phyloP scores from a whole-genome alignment of 2,329 filamentous ascomycete genomes.

The Ceratocystis cubensis region DNA sequence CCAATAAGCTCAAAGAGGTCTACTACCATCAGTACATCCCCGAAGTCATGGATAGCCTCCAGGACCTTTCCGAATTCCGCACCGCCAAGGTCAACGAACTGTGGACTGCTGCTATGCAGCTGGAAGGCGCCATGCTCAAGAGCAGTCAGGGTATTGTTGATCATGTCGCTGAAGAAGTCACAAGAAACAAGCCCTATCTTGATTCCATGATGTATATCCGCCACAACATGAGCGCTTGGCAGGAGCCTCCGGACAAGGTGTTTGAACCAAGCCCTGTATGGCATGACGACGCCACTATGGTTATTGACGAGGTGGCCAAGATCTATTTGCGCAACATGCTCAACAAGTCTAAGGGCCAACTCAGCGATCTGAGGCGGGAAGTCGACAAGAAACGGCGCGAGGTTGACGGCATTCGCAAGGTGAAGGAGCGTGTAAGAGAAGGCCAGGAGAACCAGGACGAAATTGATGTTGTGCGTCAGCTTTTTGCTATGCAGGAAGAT shows the following conservation, averaged over 20 bases:
- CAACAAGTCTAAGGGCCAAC: constrained; percentile 73
- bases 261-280: constrained; percentile 96
- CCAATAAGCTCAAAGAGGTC: constrained; percentile 92
- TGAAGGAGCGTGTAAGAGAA: constrained; percentile 64
- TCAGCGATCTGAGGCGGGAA: constrained; percentile 68
- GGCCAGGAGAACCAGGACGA: constrained; percentile 84
- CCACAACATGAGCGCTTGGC: constrained; percentile 73
- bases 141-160: constrained; percentile 61
- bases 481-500: constrained; percentile 73
- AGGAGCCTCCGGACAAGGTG: constrained; percentile 69
- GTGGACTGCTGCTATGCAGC: constrained; percentile 66
- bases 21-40: constrained; percentile 97
- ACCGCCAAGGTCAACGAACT: constrained; percentile 71
- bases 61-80: constrained; percentile 84
- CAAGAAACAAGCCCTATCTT: constrained; percentile 72
- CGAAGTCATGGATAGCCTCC: constrained; percentile 81
- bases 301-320: constrained; percentile 75
- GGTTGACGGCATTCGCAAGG: constrained; percentile 61
- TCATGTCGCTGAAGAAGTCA: constrained; percentile 66
- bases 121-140: constrained; percentile 69
- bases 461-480: constrained; percentile 67
- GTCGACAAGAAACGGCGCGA: constrained; percentile 78
- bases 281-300: constrained; percentile 83
- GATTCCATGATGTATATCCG: constrained; percentile 97
- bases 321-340: constrained; percentile 85